These are phyloP conservation scores for Sporisorium reilianum DNA, from an alignment of 1,284 basidiomycete species.

Conservation along the genomic window DNA sequence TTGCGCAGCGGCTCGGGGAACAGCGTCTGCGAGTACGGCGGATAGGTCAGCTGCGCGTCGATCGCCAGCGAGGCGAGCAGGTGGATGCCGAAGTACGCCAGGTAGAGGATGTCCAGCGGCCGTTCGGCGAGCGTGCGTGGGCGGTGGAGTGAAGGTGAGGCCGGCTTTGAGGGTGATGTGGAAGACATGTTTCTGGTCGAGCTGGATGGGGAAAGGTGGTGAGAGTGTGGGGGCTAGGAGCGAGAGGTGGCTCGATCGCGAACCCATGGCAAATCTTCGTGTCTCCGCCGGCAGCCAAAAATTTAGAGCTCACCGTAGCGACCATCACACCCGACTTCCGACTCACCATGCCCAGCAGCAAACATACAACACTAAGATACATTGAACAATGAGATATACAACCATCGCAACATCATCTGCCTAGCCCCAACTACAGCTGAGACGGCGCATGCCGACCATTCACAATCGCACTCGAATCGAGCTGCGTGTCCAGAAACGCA, in stretches of 20 bases:
- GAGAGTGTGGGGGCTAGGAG: neutral
- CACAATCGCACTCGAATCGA: slow-evolving; percentile 10
- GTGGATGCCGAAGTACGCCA: slow-evolving; percentile 54
- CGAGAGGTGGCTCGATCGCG: slow-evolving; percentile 1
- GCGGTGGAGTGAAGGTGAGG: too few relatives aligned
- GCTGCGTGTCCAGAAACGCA: slow-evolving; percentile 40
- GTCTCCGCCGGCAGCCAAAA: neutral
- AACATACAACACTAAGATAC: neutral
- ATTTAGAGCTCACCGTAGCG: slow-evolving; percentile 7
- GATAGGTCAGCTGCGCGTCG: slow-evolving; percentile 53
- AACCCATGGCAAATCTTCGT: neutral
- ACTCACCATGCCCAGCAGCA: neutral
- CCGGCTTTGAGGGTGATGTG: neutral
- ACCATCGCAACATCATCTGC: too few relatives aligned
- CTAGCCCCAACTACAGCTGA: slow-evolving; percentile 15
- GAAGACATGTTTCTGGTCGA: neutral
- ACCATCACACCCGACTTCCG: slow-evolving; percentile 1
- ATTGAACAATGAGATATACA: neutral
- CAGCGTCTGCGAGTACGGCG: slow-evolving; percentile 37
- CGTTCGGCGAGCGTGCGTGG: slow-evolving; percentile 16
- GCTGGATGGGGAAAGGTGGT: neutral
- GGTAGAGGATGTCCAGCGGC: slow-evolving; percentile 46
- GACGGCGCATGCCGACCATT: slow-evolving; percentile 15
- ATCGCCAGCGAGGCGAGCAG: slow-evolving; percentile 46
- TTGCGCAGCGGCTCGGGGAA: slow-evolving; percentile 40